Conservation (phyloP, 1,284 basidiomycete species). For the Ceratobasidium sp. region DNA sequence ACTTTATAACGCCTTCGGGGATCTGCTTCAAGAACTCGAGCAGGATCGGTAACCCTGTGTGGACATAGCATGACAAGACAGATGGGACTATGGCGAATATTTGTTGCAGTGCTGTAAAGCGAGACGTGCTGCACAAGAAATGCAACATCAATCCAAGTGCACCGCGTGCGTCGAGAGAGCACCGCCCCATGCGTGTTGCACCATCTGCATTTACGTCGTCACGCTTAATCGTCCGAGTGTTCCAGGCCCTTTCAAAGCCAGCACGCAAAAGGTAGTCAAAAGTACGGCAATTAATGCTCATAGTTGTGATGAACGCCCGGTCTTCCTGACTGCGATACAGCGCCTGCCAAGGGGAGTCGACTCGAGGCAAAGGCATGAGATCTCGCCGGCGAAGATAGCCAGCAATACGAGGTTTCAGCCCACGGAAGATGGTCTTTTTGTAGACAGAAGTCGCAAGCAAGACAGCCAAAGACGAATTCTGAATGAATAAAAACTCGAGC, state of each 20-base stretch:
- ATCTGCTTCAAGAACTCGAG: constrained; percentile 56
- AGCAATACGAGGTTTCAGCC: background rate
- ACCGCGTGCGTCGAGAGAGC: constrained; percentile 64
- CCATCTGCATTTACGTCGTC: constrained; percentile 55
- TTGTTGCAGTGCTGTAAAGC: constrained; percentile 58
- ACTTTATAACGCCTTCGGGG: constrained; percentile 58
- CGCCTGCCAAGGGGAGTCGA: constrained; percentile 3
- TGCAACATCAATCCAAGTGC: constrained; percentile 64
- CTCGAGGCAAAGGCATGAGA: background rate
- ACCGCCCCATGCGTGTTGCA: constrained; percentile 53
- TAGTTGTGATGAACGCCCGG: constrained; percentile 64
- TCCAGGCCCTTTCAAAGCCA: constrained; percentile 60
- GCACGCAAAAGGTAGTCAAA: constrained; percentile 58
- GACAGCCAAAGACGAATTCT: background rate
- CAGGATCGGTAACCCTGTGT: constrained; percentile 57
- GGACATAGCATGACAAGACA: constrained; percentile 57
- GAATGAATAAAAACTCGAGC: background rate
- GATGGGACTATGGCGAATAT: constrained; percentile 58
- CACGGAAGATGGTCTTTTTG: background rate
- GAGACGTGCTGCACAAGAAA: constrained; percentile 62
- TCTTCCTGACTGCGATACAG: constrained; percentile 25
- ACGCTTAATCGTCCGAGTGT: constrained; percentile 57
- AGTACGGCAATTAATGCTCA: constrained; percentile 62
- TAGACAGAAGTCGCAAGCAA: background rate
- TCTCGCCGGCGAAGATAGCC: background rate